Base-by-base conservation (phyloP, 306 rosid species). In the Inga oerstediana region DNA sequence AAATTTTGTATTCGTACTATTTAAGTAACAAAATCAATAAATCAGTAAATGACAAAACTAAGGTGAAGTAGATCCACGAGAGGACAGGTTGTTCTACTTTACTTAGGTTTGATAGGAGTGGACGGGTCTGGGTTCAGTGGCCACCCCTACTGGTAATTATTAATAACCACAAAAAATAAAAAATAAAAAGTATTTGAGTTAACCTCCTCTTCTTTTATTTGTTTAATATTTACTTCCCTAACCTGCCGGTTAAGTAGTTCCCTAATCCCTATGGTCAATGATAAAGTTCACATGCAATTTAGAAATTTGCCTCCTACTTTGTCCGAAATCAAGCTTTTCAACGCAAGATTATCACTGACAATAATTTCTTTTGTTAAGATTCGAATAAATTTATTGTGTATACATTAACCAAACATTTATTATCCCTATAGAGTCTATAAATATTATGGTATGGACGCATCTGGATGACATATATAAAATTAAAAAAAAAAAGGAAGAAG, bases 201-300 rank as follows among this genome's bases (percentile, higher is more conserved):
- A 71, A 62, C 79, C 74, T 39, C 44, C 78, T 9, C 45, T 58
- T 61, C 16, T 17, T 11, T 16, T 73, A 72, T 15, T 44, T 54
- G 59, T 2, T 24, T 20, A 59, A n/a, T 8, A 56, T 72, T 30
- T 20, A 22, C 39, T 83, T 86, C 74, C 89, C 77, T 86, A 20
- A 68, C 85, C 82, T 59, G 30, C 51, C 11, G 58, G 86, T 83
- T 80, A 80, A 72, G 89, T 39, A 27, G 43, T 73, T 73, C 45
- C 45, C 37, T 48, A 61, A 15, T 52, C 35, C 35, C 4, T 30
- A 16, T 41, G 78, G 84, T 83, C 77, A 85, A 87, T 34, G 72
- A 51, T 54, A 65, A 74, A 71, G 85, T 81, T 82, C 76, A 80
- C 69, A 72, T n/a, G 84, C 43, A 32, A 32, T 20, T 37, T 76